Percentiles rank a stretch among this genome's conserved stretches.
Conservation (phyloP, 805 yeast genomes). For the Deakozyma indianensis region DNA sequence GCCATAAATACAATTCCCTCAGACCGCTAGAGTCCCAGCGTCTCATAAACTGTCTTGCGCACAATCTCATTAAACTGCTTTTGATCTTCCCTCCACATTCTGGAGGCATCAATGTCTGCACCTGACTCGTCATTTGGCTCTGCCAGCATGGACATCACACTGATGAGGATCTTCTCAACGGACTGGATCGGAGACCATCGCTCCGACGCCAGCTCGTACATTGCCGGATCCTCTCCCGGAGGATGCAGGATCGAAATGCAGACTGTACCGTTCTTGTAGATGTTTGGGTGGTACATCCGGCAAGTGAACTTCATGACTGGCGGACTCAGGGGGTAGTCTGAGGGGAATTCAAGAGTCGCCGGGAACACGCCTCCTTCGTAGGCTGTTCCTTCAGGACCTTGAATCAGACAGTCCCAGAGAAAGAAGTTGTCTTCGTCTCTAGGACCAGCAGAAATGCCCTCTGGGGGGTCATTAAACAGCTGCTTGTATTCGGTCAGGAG, state of each 20-base stretch:
- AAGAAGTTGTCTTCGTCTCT: conserved; percentile 57
- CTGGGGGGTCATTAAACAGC: conserved; percentile 74
- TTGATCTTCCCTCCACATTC: conserved; percentile 82
- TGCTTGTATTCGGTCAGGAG: conserved; percentile 83
- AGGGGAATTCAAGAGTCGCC: conserved; percentile 57
- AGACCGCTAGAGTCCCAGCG: conserved; percentile 65
- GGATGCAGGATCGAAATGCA: conserved; percentile 92
- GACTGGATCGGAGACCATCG: conserved; percentile 98
- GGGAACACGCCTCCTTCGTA: conserved; percentile 83
- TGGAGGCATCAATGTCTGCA: conserved; percentile 71
- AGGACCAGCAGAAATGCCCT: conserved; percentile 93
- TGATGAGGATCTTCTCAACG: conserved; percentile 85
- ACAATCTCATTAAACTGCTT: conserved; percentile 53
- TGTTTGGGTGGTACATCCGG: conserved; percentile 80
- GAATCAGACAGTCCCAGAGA: conserved; percentile 71
- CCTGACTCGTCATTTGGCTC: conserved; percentile 93
- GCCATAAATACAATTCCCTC: too few species aligned
- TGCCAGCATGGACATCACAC: conserved; percentile 92
- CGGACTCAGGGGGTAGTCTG: conserved; percentile 72
- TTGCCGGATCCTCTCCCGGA: conserved; percentile 95
- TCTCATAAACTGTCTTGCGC: conserved; percentile 47
- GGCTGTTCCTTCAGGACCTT: conserved; percentile 74
- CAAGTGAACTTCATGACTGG: conserved; percentile 66
- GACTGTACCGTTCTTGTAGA: conserved; percentile 88
- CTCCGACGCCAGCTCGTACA: conserved; percentile 90